phyloP scores from a whole-genome alignment of 2,329 filamentous ascomycete species.

The Didymella pinodella region DNA sequence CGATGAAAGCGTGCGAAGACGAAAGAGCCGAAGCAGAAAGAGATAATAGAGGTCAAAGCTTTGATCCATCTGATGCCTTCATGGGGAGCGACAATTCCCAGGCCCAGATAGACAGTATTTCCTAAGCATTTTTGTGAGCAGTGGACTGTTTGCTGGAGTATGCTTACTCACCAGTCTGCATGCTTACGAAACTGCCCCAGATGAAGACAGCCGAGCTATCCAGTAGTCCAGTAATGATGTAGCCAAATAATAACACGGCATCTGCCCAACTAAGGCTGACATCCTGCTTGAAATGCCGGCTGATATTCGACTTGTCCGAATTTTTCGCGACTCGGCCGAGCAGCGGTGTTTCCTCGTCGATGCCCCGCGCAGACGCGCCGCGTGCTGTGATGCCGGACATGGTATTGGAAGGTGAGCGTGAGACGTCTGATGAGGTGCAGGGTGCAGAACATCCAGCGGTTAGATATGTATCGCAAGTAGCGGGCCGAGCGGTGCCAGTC shows the following conservation, averaged over 20 bases:
- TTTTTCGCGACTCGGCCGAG: conserved; percentile 37
- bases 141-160: neutral
- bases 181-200: conserved; percentile 82
- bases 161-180: conserved; percentile 73
- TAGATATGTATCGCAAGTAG: conserved; percentile 15
- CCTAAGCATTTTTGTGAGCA: conserved; percentile 46
- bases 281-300: conserved; percentile 54
- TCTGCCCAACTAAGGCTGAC: conserved; percentile 71
- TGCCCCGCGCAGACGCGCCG: conserved; percentile 19
- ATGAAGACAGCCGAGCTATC: conserved; percentile 79
- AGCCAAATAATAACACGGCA: conserved; percentile 73
- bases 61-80: conserved; percentile 70
- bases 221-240: conserved; percentile 78
- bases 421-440: conserved; percentile 14
- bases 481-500: conserved; percentile 15
- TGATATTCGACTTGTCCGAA: conserved; percentile 32
- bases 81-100: conserved; percentile 70
- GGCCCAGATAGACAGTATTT: conserved; percentile 80
- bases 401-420: conserved; percentile 10
- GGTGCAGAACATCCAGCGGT: conserved; percentile 9
- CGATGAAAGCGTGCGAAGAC: conserved; percentile 75
- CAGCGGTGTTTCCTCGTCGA: conserved; percentile 47
- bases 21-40: conserved; percentile 76
- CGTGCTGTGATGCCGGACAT: conserved; percentile 11
- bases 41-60: conserved; percentile 72